A percentile compares a stretch with the other conserved stretches of the same genome.
Conservation (phyloP, 2,329 filamentous ascomycete genomes). For the Aspergillus sp. region DNA sequence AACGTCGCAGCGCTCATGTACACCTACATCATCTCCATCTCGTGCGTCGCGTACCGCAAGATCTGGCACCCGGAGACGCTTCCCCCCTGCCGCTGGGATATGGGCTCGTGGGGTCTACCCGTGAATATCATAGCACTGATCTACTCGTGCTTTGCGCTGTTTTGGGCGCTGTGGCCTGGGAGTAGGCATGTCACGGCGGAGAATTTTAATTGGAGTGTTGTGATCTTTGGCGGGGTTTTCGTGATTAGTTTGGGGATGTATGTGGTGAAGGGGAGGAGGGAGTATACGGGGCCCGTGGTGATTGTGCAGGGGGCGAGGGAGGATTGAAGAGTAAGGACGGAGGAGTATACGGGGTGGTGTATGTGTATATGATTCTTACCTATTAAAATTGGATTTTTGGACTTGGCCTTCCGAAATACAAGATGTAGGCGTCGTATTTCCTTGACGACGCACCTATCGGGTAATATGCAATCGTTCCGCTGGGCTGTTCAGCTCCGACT, state of each 20-base stretch:
- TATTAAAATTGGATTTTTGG: too few species aligned
- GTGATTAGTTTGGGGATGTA: constrained; percentile 43
- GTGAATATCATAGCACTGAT: constrained; percentile 46
- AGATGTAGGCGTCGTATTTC: too few species aligned
- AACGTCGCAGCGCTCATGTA: constrained; percentile 49
- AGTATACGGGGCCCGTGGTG: constrained; percentile 33
- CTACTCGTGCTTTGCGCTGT: constrained; percentile 46
- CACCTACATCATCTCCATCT: constrained; percentile 52
- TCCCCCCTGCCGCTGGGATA: constrained; percentile 41
- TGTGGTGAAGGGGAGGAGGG: constrained; percentile 28
- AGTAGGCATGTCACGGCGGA: constrained; percentile 35
- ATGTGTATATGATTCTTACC: background rate
- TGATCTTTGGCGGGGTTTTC: constrained; percentile 45
- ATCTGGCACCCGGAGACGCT: constrained; percentile 39
- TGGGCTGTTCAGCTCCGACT: too few species aligned
- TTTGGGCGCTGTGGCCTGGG: constrained; percentile 51
- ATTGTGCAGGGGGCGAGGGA: constrained; percentile 13
- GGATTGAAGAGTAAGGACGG: background rate
- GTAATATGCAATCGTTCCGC: too few species aligned
- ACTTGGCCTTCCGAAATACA: too few species aligned
- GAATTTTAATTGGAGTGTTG: constrained; percentile 53
- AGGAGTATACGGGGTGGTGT: too few species aligned
- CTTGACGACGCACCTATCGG: too few species aligned
- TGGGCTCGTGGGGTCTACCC: constrained; percentile 45
- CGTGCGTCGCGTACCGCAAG: constrained; percentile 47